phyloP scores from a whole-genome alignment of 2,329 filamentous ascomycete species.

The Xylariaceae sp. region DNA sequence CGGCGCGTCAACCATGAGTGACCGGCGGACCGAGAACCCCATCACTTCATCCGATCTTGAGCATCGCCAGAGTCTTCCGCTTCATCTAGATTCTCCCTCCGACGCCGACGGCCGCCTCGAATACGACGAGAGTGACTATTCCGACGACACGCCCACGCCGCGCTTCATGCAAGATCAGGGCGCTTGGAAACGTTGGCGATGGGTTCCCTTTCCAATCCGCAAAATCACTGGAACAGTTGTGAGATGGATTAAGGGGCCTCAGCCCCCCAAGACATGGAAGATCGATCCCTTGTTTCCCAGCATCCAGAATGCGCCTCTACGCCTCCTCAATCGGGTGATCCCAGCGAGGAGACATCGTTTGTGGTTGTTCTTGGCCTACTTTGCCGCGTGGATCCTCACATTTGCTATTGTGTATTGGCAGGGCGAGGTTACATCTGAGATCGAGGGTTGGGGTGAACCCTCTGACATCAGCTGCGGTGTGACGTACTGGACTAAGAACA shows the following conservation, averaged over 20 bases:
- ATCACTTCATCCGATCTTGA: conserved; percentile 35
- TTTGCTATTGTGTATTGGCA: conserved; percentile 73
- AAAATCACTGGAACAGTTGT: conserved; percentile 49
- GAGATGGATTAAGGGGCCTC: conserved; percentile 62
- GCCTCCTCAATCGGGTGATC: conserved; percentile 66
- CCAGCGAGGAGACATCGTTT: conserved; percentile 64
- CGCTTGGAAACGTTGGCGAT: conserved; percentile 58
- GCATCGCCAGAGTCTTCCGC: conserved; percentile 31
- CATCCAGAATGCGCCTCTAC: conserved; percentile 71
- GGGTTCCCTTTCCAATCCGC: conserved; percentile 63
- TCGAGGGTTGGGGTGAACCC: conserved; percentile 71
- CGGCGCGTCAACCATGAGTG: conserved; percentile 22
- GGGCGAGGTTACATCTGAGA: conserved; percentile 63
- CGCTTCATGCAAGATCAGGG: conserved; percentile 65
- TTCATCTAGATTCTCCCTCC: conserved; percentile 36
- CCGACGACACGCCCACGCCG: conserved; percentile 56
- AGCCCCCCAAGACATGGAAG: conserved; percentile 54
- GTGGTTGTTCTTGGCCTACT: conserved; percentile 63
- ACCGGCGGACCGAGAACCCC: conserved; percentile 11
- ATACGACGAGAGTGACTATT: conserved; percentile 47
- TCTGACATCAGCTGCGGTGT: conserved; percentile 69
- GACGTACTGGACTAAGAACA: conserved; percentile 73
- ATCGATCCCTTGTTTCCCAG: conserved; percentile 68
- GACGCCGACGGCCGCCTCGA: conserved; percentile 46
- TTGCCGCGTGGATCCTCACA: conserved; percentile 70